Base-by-base conservation (phyloP, 2,329 filamentous ascomycete species). In the Fusarium denticulatum region DNA sequence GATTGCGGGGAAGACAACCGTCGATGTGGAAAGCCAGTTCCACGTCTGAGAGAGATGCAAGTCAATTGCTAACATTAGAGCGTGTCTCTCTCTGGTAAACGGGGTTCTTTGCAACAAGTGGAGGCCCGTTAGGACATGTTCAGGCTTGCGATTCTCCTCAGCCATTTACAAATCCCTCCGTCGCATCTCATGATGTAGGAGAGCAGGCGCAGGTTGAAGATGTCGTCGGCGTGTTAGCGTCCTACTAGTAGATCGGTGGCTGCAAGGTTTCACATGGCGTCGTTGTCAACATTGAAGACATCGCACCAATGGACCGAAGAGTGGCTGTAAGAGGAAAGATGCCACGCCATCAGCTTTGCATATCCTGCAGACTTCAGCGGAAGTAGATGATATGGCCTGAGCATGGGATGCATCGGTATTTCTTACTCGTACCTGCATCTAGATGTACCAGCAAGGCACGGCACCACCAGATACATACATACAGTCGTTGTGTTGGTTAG, bases 1-100 rank as follows among this genome's bases (percentile, higher is more conserved):
- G 63, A 74, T 55, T 57, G 71, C 46, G 71, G 71, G 71, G 71
- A 74, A 55, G 59, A 52, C 22, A 58, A 30, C 18, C 58, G 49
- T 43, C 42, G 32, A 49, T 28, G 39, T 34, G 36, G 28, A 64
- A 45, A 26, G 39, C n/a, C 32, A 42, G 24, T 22, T 53, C 36
- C 15, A 57, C 20, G 22, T 28, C 37, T 26, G 26, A 16, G 15
- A 49, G 34, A 28, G 28, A n/a, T 16, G 39, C 36, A 24, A 42
- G 9, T 24, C 28, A 39, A 50, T 43, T 37, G 43, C 28, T 32
- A 36, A 36, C 10, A 20, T 47, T 30, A 11, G 45, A 34, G 28
- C 13, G 22, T n/a, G 32, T 16, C 24, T 49, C 34, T 26, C 24
- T 26, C 40, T 49, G 18, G 55, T 18, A 28, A 16, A 58, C n/a